Base-by-base conservation (phyloP, 1,139 yeast genomes). In the Kurtzmaniella quercitrusa region DNA sequence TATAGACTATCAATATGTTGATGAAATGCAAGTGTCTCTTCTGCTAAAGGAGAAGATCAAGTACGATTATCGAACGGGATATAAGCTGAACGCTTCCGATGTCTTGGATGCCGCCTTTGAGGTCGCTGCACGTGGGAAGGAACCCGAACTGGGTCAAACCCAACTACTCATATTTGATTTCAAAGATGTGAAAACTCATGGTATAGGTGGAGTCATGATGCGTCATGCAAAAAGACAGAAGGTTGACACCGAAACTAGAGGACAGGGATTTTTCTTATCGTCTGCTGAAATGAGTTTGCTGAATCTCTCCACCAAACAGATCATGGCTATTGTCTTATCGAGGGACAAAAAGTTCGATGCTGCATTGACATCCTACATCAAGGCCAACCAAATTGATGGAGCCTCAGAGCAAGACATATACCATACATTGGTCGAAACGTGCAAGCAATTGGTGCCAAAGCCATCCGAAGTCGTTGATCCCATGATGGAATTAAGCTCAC, bases 121-220 rank as follows among this genome's bases (percentile, higher is more conserved):
- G 41, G 55, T 49, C 12, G 44, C 34, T 41, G 46, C 15, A 38
- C 36, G 36, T 9, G 18, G 18, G 9, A 31, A 31, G 10, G 18
- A 31, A 8, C 12, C 6, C 6, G 18, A 14, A 12, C 16, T 7
- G 6, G 4, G 6, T 15, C 16, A 31, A 14, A 4, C 36, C 11
- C 89, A 83, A 51, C 55, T 87, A 3, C 66, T 90, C 23, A 70
- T 89, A 1, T 85, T 90, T 58, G 95, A 86, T 54, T 88, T 90
- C 59, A 71, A 79, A 16, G 96, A 90, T 61, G 88, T 89, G 27
- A 66, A 67, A 41, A 52, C 71, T 2, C 70, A 70, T 46, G 69
- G 74, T 2, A 64, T 72, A 17, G 75, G 71, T 1, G 58, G 65
- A 1, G 47, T 57, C 1, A 52, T 59, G 34, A 63, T 58, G 37